Percentiles rank a stretch among this genome's conserved stretches.
These are phyloP conservation scores for Sarocladium strictum DNA, from an alignment of 2,329 filamentous ascomycete genomes.

Conservation along the genomic window DNA sequence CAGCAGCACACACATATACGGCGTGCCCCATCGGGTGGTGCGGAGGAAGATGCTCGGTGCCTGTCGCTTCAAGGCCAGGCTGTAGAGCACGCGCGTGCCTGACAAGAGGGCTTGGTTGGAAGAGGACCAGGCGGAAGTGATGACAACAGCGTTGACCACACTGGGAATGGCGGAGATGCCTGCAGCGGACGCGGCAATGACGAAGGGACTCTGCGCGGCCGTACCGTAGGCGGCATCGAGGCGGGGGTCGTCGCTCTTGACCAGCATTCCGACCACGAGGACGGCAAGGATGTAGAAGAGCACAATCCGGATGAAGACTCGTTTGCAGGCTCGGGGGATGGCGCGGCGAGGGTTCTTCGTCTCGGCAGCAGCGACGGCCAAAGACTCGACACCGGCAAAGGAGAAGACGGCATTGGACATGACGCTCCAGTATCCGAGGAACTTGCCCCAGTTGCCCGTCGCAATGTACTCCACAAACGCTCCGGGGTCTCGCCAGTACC, in stretches of 20 bases:
- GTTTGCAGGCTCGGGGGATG: constrained; percentile 65
- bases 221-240: constrained; percentile 40
- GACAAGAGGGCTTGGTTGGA: constrained; percentile 60
- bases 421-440: constrained; percentile 50
- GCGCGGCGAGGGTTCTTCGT: constrained; percentile 55
- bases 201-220: constrained; percentile 54
- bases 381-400: constrained; percentile 59
- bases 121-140: constrained; percentile 65
- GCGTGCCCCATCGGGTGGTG: constrained; percentile 57
- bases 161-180: constrained; percentile 62
- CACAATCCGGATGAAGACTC: constrained; percentile 69
- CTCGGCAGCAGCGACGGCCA: constrained; percentile 58
- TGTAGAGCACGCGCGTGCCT: constrained; percentile 54
- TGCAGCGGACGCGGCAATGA: constrained; percentile 65
- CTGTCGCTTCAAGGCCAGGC: constrained; percentile 52
- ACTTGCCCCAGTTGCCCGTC: constrained; percentile 25
- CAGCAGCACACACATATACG: constrained; percentile 51
- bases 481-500: constrained; percentile 64
- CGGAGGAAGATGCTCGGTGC: constrained; percentile 51
- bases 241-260: constrained; percentile 52
- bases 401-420: constrained; percentile 61
- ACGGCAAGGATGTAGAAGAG: constrained; percentile 66
- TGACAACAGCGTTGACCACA: constrained; percentile 71
- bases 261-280: constrained; percentile 64
- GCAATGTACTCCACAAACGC: constrained; percentile 62